Conservation (phyloP, 495 filamentous ascomycete genomes). For the Terfezia claveryi region DNA sequence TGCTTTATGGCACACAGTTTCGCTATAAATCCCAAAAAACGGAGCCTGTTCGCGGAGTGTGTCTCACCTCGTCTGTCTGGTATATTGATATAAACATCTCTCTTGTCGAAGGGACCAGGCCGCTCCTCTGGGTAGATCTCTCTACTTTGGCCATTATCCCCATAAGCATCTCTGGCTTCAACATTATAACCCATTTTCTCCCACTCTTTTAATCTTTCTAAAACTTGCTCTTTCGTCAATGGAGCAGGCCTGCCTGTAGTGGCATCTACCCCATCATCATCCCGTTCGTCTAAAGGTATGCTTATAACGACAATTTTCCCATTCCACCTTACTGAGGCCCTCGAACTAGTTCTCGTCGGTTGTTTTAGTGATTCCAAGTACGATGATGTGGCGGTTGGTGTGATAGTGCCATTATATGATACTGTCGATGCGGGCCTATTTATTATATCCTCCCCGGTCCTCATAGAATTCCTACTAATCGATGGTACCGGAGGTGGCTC, state of each 20-base stretch:
- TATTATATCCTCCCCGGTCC: background rate
- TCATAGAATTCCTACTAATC: conserved; percentile 6
- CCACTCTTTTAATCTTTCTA: conserved; percentile 45
- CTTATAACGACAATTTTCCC: conserved; percentile 52
- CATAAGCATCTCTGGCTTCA: conserved; percentile 6
- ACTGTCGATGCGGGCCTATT: conserved; percentile 2
- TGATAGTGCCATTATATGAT: conserved; percentile 9
- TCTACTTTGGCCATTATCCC: conserved; percentile 36
- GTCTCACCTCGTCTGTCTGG: conserved; percentile 37
- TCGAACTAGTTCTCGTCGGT: conserved; percentile 12
- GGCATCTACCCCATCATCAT: conserved; percentile 30
- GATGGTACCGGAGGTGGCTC: conserved; percentile 11
- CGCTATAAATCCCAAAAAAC: conserved; percentile 1
- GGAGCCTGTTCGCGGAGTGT: background rate
- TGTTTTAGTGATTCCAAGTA: conserved; percentile 7
- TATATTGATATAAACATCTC: conserved; percentile 36
- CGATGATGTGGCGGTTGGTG: conserved; percentile 2
- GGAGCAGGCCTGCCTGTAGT: conserved; percentile 32
- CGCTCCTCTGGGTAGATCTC: conserved; percentile 45
- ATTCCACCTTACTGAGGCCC: conserved; percentile 30
- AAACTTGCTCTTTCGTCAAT: conserved; percentile 38
- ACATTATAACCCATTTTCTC: conserved; percentile 52
- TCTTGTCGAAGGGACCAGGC: conserved; percentile 32
- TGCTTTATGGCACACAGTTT: conserved; percentile 6
- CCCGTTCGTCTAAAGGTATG: conserved; percentile 34